These are phyloP conservation scores for Stephania japonica DNA, from an alignment of 164 flowering plant species.

Conservation along the genomic window DNA sequence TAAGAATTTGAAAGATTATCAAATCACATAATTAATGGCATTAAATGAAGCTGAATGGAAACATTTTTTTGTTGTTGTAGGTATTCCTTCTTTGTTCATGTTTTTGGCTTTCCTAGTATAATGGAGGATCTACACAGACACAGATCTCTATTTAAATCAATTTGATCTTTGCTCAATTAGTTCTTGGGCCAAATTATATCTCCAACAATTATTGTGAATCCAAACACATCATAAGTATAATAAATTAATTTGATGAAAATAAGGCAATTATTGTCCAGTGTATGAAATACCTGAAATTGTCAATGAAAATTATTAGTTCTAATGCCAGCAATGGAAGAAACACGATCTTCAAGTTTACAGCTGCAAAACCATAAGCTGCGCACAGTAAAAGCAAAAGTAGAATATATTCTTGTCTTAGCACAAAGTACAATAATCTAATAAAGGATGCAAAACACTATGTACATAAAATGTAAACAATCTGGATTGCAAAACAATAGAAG, in stretches of 20 bases:
- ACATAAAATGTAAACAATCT: neutral
- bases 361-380: conserved; percentile 35
- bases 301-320: conserved; percentile 64
- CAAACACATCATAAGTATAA: neutral
- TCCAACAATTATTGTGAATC: neutral
- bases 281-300: conserved; percentile 73
- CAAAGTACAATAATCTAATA: neutral
- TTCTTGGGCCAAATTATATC: neutral
- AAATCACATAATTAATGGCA: too few relatives aligned
- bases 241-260: neutral
- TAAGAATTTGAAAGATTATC: too few relatives aligned
- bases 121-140: neutral
- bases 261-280: too few relatives aligned
- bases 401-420: neutral
- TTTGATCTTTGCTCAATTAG: neutral
- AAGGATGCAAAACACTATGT: neutral
- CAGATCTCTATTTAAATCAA: neutral
- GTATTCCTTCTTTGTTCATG: too few relatives aligned
- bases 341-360: conserved; percentile 79
- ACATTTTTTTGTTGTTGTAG: too few relatives aligned
- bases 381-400: conserved; percentile 3
- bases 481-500: neutral
- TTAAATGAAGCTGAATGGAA: too few relatives aligned
- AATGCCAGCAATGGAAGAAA: conserved; percentile 80
- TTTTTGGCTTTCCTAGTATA: neutral